Conservation (phyloP, 2,329 filamentous ascomycete genomes). For the Parasarocladium wereldwijsianum region DNA sequence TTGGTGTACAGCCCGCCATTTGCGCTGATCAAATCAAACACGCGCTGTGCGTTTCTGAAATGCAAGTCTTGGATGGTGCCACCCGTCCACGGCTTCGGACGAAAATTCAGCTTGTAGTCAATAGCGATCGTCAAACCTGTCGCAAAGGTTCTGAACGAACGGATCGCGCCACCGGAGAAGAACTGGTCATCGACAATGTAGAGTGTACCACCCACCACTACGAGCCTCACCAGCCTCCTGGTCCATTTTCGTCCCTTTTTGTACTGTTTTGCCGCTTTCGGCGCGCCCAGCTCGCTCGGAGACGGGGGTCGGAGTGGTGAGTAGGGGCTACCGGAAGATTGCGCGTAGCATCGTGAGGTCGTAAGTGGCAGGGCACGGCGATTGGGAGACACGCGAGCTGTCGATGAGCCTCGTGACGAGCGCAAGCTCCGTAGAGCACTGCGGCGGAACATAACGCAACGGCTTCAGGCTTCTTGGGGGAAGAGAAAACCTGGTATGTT, state of each 20-base stretch:
- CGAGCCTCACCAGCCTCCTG: slow-evolving; percentile 54
- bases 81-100: slow-evolving; percentile 59
- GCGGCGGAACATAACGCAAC: slow-evolving; percentile 2
- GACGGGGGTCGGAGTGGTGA: slow-evolving; percentile 61
- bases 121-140: slow-evolving; percentile 67
- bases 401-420: slow-evolving; percentile 15
- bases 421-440: slow-evolving; percentile 6
- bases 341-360: slow-evolving; percentile 12
- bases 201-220: slow-evolving; percentile 40
- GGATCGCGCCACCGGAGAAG: slow-evolving; percentile 65
- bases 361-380: not conserved
- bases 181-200: slow-evolving; percentile 59
- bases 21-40: slow-evolving; percentile 65
- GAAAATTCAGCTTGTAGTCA: slow-evolving; percentile 96
- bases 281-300: slow-evolving; percentile 62
- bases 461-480: too few relatives aligned
- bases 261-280: slow-evolving; percentile 56
- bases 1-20: slow-evolving; percentile 96
- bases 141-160: slow-evolving; percentile 69
- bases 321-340: slow-evolving; percentile 29
- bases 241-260: slow-evolving; percentile 57
- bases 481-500: too few relatives aligned
- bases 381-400: slow-evolving; percentile 1
- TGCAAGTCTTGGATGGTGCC: slow-evolving; percentile 67
- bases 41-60: slow-evolving; percentile 63